A percentile compares a stretch with the other conserved stretches of the same genome.
Evolutionary conservation across 345 rosid genomes (phyloP).

Genomic region (Pugionium dolabratum): DNA sequence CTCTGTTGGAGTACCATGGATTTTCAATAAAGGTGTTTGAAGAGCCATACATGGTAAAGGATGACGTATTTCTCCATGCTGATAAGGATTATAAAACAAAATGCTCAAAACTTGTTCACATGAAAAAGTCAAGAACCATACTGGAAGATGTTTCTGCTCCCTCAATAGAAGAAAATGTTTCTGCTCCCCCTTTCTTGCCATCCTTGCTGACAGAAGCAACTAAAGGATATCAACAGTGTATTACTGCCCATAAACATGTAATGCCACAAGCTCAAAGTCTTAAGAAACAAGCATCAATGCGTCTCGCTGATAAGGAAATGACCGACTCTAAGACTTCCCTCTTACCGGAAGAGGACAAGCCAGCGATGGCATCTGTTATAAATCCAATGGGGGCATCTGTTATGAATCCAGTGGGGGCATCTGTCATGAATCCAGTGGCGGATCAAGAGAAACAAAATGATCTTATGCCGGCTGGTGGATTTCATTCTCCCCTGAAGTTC

Average conservation of each 20-base stretch:
- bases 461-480: constrained; percentile 37
- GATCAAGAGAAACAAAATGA: constrained; percentile 42
- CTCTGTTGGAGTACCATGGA: constrained; percentile 71
- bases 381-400: constrained; percentile 37
- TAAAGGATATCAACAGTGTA: constrained; percentile 40
- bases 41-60: constrained; percentile 94
- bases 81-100: constrained; percentile 80
- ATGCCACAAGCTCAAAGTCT: constrained; percentile 38
- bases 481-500: constrained; percentile 42
- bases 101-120: constrained; percentile 77
- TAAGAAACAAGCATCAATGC: constrained; percentile 41
- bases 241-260: constrained; percentile 38
- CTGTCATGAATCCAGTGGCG: constrained; percentile 37
- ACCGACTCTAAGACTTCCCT: constrained; percentile 41
- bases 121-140: constrained; percentile 62
- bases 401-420: constrained; percentile 38
- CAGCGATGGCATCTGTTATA: constrained; percentile 36
- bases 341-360: constrained; percentile 45
- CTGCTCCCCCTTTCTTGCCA: constrained; percentile 36
- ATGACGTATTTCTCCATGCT: constrained; percentile 72
- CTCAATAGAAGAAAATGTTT: constrained; percentile 57
- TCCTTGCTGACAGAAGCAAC: constrained; percentile 41
- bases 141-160: constrained; percentile 61
- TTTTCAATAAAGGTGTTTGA: constrained; percentile 74
- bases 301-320: constrained; percentile 52